Evolutionary conservation across 2,329 filamentous ascomycete species (phyloP).

Genomic region (Sodiomyces alkalinus): DNA sequence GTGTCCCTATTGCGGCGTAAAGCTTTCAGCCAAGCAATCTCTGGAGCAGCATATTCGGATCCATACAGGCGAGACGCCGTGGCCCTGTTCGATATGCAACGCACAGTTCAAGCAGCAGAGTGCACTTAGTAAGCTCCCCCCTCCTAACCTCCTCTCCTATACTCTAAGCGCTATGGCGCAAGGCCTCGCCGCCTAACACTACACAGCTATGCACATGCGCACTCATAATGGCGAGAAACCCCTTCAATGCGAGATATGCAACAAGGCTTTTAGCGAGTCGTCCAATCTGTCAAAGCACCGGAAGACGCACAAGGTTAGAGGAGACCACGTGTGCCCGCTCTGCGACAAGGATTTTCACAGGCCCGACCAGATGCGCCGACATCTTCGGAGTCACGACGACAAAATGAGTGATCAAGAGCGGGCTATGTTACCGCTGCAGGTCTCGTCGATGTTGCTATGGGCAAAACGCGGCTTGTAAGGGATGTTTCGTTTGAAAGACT

Average conservation of each 20-base stretch:
- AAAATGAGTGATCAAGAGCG: no score
- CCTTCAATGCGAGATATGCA: conserved; percentile 40
- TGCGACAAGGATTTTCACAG: conserved; percentile 45
- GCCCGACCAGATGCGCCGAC: conserved; percentile 44
- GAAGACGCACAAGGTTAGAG: conserved; percentile 41
- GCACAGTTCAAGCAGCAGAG: conserved; percentile 53
- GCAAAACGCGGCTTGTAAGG: no score
- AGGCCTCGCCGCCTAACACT: conserved; percentile 1
- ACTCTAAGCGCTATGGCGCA: no score
- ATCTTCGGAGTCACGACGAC: no score
- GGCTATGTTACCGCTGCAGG: no score
- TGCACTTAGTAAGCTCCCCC: conserved; percentile 38
- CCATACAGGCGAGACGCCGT: conserved; percentile 51
- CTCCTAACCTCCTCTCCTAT: conserved; percentile 1
- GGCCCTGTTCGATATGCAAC: conserved; percentile 38
- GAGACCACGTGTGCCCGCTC: conserved; percentile 32
- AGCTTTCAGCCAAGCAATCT: conserved; percentile 52
- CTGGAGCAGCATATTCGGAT: conserved; percentile 52
- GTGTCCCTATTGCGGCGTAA: conserved; percentile 38
- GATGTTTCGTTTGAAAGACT: no score
- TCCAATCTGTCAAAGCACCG: conserved; percentile 53
- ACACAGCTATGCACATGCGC: conserved; percentile 48
- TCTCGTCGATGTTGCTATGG: no score
- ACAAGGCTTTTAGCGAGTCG: conserved; percentile 46
- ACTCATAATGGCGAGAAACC: conserved; percentile 53